These are phyloP conservation scores for Exidia glandulosa DNA, from an alignment of 768 basidiomycete species.

Conservation along the genomic window DNA sequence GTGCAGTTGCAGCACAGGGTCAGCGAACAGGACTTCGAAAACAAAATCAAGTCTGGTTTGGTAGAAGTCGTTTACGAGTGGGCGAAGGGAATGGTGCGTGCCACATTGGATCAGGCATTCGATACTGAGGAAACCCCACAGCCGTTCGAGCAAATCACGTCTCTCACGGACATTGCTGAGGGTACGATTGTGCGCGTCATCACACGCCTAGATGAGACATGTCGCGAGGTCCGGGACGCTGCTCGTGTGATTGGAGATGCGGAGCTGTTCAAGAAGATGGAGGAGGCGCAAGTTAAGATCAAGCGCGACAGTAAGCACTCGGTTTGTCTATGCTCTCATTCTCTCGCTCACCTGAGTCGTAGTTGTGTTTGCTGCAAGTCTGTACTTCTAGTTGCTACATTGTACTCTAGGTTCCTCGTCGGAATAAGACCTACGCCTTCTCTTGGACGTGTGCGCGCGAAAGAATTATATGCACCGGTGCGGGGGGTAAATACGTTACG, in stretches of 20 bases:
- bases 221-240: constrained; percentile 92
- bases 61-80: constrained; percentile 98
- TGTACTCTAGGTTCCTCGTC: no score
- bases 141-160: constrained; percentile 93
- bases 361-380: constrained; percentile 82
- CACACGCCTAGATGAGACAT: constrained; percentile 92
- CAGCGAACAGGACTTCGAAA: constrained; percentile 63
- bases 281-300: constrained; percentile 85
- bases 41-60: constrained; percentile 78
- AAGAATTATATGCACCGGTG: no score
- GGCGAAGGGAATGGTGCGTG: constrained; percentile 92
- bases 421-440: no score
- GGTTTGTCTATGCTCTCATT: neutral
- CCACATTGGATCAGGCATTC: neutral
- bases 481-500: no score
- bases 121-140: constrained; percentile 19
- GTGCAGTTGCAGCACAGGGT: constrained; percentile 79
- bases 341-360: neutral
- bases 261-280: constrained; percentile 96
- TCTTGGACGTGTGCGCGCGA: no score
- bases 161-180: constrained; percentile 88
- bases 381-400: constrained; percentile 75
- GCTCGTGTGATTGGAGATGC: constrained; percentile 95
- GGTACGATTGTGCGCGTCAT: constrained; percentile 96
- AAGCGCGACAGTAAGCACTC: constrained; percentile 82